Evolutionary conservation across 1,284 basidiomycete species (phyloP).

Genomic region (Marasmius oreades): DNA sequence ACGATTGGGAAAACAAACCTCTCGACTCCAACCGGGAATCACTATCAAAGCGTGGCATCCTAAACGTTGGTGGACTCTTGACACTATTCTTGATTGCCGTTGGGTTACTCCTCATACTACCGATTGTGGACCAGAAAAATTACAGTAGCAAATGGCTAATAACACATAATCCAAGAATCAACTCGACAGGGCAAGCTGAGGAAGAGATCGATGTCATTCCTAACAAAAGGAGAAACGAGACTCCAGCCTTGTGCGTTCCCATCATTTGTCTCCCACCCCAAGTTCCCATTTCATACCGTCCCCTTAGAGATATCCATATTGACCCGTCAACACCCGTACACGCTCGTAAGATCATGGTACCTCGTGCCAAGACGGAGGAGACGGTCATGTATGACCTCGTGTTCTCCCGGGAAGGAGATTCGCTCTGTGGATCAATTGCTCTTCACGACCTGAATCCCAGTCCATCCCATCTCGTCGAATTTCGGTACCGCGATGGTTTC

Average conservation of each 20-base stretch:
- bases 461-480: not conserved
- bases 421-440: not conserved
- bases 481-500: not conserved
- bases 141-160: constrained; percentile 26
- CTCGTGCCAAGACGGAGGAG: not conserved
- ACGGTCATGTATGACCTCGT: not conserved
- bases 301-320: not conserved
- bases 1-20: constrained; percentile 26
- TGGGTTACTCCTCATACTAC: constrained; percentile 31
- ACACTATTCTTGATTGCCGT: constrained; percentile 26
- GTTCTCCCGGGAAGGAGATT: not conserved
- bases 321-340: not conserved
- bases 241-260: not conserved
- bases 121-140: constrained; percentile 20
- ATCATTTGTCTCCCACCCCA: not conserved
- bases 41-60: constrained; percentile 22
- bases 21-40: constrained; percentile 15
- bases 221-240: not conserved
- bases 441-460: not conserved
- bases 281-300: not conserved
- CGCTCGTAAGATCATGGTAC: not conserved
- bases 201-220: not conserved
- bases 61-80: constrained; percentile 26
- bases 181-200: constrained; percentile 33
- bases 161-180: constrained; percentile 32